Percentiles rank a stretch among this genome's conserved stretches.
These are phyloP conservation scores for Cercospora sesami DNA, from an alignment of 2,329 filamentous ascomycete species.

Conservation along the genomic window DNA sequence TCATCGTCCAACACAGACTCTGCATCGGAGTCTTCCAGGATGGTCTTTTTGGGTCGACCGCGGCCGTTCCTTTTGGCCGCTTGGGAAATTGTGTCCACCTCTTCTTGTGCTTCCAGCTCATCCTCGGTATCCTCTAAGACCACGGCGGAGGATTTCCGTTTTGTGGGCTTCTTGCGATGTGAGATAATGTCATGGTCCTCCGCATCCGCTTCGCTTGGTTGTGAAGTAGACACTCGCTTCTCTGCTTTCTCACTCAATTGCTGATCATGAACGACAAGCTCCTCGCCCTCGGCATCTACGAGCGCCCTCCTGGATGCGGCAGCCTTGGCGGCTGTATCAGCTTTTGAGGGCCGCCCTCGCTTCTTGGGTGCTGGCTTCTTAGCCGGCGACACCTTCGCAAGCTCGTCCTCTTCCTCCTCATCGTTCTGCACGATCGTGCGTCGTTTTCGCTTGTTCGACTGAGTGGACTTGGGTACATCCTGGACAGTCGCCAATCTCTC, in stretches of 20 bases:
- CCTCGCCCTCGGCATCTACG: not conserved
- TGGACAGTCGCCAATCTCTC: conserved; percentile 28
- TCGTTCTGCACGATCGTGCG: conserved; percentile 25
- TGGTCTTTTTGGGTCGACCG: conserved; percentile 6
- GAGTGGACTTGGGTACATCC: conserved; percentile 21
- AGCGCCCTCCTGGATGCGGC: not conserved
- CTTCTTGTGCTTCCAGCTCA: conserved; percentile 11
- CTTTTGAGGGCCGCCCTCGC: conserved; percentile 22
- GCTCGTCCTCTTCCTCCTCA: conserved; percentile 32
- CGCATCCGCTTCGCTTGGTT: not conserved
- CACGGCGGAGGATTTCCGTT: not conserved
- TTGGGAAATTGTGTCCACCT: not conserved
- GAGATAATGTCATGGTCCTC: not conserved
- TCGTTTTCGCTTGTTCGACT: conserved; percentile 21
- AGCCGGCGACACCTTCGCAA: conserved; percentile 22
- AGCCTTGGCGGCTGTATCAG: conserved; percentile 1
- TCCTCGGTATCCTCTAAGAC: conserved; percentile 12
- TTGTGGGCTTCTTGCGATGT: not conserved
- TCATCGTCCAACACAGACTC: conserved; percentile 14
- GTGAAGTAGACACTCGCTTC: not conserved
- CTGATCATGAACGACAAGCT: not conserved
- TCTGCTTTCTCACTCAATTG: not conserved
- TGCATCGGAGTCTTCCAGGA: conserved; percentile 22
- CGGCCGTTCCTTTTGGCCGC: conserved; percentile 3
- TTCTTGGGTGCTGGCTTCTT: conserved; percentile 17